Evolutionary conservation across 208 protist species (phyloP).

Genomic region (Angomonas desouzai): DNA sequence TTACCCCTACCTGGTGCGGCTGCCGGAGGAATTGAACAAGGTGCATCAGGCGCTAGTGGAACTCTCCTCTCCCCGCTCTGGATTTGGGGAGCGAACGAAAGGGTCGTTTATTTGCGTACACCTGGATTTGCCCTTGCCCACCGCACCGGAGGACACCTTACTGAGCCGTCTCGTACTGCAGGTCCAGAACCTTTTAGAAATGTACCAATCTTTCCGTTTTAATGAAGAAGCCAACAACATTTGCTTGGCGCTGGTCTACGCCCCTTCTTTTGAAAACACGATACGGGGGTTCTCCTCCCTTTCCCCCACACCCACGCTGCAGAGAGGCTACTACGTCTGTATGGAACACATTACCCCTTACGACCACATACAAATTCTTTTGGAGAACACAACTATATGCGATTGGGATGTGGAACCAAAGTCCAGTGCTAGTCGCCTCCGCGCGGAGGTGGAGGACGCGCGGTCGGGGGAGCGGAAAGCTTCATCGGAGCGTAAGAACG

Average conservation of each 20-base stretch:
- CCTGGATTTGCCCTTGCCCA: neutral
- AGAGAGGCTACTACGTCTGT: slow-evolving; percentile 10
- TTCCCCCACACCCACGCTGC: neutral
- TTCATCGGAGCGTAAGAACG: neutral
- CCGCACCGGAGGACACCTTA: neutral
- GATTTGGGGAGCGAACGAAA: neutral
- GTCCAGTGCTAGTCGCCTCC: slow-evolving; percentile 9
- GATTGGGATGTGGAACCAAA: slow-evolving; percentile 5
- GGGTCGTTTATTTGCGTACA: neutral
- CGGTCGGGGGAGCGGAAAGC: neutral
- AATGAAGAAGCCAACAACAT: neutral
- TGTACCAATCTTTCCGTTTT: neutral
- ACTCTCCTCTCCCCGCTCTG: neutral
- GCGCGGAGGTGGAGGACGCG: slow-evolving; percentile 10
- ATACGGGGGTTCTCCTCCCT: neutral
- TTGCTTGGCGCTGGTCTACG: neutral
- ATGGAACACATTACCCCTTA: slow-evolving; percentile 20
- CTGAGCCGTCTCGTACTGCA: neutral
- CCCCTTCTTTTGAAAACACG: neutral
- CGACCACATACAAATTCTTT: slow-evolving; percentile 21
- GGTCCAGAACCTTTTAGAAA: neutral
- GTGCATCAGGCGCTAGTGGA: neutral
- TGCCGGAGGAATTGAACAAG: neutral
- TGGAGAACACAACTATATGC: slow-evolving; percentile 14
- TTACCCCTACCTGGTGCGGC: neutral